A percentile compares a stretch with the other conserved stretches of the same genome.
Evolutionary conservation across 1,284 basidiomycete species (phyloP).

Genomic region (Schizophyllum commune): DNA sequence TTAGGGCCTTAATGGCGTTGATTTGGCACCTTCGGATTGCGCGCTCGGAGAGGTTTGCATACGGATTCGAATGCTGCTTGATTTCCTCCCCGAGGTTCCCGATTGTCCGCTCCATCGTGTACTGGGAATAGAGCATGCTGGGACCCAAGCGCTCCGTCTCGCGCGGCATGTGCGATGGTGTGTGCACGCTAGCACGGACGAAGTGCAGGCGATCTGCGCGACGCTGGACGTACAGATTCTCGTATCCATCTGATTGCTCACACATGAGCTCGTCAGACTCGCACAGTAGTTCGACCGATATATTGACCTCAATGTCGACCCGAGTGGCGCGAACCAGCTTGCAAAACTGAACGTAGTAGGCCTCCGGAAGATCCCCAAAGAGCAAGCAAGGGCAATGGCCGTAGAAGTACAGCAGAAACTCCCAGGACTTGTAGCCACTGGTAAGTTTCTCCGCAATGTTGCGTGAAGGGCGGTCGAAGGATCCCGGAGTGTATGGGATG

Average conservation of each 20-base stretch:
- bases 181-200: conserved; percentile 3
- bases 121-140: conserved; percentile 1
- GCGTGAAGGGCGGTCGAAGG: too few species aligned
- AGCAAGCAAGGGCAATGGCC: too few species aligned
- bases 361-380: conserved; percentile 16
- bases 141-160: conserved; percentile 4
- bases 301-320: neutral
- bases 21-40: conserved; percentile 12
- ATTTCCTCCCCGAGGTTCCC: too few species aligned
- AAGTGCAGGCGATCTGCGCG: conserved; percentile 5
- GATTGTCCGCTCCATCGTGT: conserved; percentile 5
- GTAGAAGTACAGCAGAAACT: conserved; percentile 24
- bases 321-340: conserved; percentile 1
- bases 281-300: neutral
- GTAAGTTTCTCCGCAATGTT: conserved; percentile 22
- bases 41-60: conserved; percentile 17
- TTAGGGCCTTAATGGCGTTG: conserved; percentile 13
- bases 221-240: too few species aligned
- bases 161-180: neutral
- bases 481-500: conserved; percentile 27
- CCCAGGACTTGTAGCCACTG: conserved; percentile 28
- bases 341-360: conserved; percentile 3
- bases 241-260: too few species aligned
- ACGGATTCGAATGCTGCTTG: conserved; percentile 17
- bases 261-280: neutral